phyloP scores from a whole-genome alignment of 495 filamentous ascomycete genomes.

The Penicillium lividum region DNA sequence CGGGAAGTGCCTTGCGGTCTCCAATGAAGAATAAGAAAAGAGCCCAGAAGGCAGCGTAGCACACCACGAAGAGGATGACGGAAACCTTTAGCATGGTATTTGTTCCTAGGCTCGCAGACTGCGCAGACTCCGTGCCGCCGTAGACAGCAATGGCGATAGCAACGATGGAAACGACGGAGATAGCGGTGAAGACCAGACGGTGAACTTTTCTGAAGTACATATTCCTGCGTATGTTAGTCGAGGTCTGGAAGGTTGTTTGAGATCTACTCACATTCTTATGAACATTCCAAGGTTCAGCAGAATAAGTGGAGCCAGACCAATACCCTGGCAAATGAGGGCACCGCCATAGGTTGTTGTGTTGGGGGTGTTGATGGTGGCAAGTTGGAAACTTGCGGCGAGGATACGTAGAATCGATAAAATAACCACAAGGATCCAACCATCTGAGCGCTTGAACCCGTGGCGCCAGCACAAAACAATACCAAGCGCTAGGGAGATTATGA shows the following conservation, averaged over 20 bases:
- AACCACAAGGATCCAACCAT: not conserved
- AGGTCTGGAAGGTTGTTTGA: not conserved
- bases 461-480: not conserved
- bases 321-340: not conserved
- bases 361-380: not conserved
- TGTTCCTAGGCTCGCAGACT: not conserved
- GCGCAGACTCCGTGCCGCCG: not conserved
- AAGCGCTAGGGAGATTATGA: not conserved
- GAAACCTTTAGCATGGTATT: not conserved
- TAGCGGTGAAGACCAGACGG: not conserved
- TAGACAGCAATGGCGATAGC: not conserved
- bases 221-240: not conserved
- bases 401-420: not conserved
- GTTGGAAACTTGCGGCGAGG: not conserved
- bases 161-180: not conserved
- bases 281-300: not conserved
- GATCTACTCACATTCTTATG: not conserved
- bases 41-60: not conserved
- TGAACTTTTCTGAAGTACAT: not conserved
- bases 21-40: not conserved
- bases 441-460: not conserved
- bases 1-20: not conserved
- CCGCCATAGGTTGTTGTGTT: conserved; percentile 1
- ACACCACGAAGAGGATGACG: not conserved
- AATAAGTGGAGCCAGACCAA: not conserved